A percentile compares a stretch with the other conserved stretches of the same genome.
Evolutionary conservation across 148 eudicot genomes (phyloP).

Genomic region (Vaccinium vitisidaea): DNA sequence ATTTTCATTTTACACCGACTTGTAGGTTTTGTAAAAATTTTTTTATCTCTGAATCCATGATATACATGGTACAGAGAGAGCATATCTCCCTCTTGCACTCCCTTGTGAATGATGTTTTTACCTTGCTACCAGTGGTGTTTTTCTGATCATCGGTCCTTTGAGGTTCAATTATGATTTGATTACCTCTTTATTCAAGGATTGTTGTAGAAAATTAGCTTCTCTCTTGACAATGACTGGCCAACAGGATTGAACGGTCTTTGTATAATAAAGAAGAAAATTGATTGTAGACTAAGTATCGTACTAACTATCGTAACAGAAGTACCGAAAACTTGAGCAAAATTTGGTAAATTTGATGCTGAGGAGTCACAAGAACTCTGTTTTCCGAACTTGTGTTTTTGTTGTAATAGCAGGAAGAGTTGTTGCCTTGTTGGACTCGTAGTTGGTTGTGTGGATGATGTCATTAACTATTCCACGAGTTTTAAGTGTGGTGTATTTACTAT

Average conservation of each 20-base stretch:
- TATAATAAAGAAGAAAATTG: not conserved
- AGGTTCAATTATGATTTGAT: not conserved
- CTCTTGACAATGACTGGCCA: not conserved
- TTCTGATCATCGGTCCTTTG: not conserved
- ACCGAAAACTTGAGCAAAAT: not conserved
- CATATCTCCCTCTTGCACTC: not conserved
- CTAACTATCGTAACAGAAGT: too few relatives aligned
- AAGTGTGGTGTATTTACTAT: not conserved
- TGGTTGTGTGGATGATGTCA: not conserved
- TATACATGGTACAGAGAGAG: not conserved
- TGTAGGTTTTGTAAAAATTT: not conserved
- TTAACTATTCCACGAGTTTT: not conserved
- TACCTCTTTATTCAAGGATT: not conserved
- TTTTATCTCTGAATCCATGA: not conserved
- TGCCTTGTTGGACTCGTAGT: not conserved
- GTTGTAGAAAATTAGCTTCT: not conserved
- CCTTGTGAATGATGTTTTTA: not conserved
- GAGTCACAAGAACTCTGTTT: not conserved
- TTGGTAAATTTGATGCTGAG: not conserved
- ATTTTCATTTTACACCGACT: not conserved
- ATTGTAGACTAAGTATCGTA: not conserved
- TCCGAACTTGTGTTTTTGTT: not conserved
- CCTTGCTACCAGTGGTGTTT: not conserved
- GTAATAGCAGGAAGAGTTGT: not conserved
- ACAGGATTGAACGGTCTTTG: too few relatives aligned